Evolutionary conservation across 148 eudicot species (phyloP).

Genomic region (Camellia sinensis): DNA sequence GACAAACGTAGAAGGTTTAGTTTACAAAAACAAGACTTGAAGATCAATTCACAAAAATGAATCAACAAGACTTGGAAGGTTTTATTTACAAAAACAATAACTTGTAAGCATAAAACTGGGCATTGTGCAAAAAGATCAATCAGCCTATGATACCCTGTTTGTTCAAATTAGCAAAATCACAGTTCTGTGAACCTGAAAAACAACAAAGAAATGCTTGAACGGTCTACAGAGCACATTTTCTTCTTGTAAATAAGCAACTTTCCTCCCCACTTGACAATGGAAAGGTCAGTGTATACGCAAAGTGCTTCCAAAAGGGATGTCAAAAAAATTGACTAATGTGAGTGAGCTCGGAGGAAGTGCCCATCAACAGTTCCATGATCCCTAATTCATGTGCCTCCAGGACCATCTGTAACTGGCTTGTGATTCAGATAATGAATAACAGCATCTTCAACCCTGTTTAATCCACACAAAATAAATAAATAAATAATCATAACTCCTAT

Average conservation of each 20-base stretch:
- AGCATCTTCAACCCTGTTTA: slow-evolving; percentile 92
- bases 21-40: too few species aligned
- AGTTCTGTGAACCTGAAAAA: background rate
- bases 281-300: slow-evolving; percentile 8
- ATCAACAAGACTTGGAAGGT: too few species aligned
- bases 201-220: background rate
- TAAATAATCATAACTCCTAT: background rate
- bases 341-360: slow-evolving; percentile 8
- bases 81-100: too few species aligned
- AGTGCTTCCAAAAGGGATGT: slow-evolving; percentile 9
- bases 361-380: slow-evolving; percentile 5
- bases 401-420: slow-evolving; percentile 62
- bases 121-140: background rate
- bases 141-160: background rate
- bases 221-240: background rate
- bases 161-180: slow-evolving; percentile 7
- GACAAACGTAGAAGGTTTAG: too few species aligned
- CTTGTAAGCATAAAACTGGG: too few species aligned
- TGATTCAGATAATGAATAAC: slow-evolving; percentile 88
- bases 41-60: too few species aligned
- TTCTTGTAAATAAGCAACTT: background rate
- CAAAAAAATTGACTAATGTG: background rate
- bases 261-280: background rate
- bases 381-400: slow-evolving; percentile 51
- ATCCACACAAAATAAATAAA: background rate